Percentiles rank a stretch among this genome's conserved stretches.
Conservation (phyloP, 2,329 filamentous ascomycete species). For the Aspergillus awamori region DNA sequence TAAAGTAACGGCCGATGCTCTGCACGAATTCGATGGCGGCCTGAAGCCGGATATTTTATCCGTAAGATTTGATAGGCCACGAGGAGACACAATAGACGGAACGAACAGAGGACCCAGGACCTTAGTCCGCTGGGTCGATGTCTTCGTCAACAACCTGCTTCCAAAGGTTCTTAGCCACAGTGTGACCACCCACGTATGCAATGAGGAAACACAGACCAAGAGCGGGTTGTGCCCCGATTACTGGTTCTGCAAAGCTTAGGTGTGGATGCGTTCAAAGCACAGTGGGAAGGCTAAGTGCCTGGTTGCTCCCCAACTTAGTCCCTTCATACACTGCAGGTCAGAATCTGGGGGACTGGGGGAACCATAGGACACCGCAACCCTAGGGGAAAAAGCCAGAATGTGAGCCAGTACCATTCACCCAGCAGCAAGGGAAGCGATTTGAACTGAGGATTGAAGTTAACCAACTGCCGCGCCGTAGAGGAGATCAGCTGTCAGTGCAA, state of each 20-base stretch:
- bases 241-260: not conserved
- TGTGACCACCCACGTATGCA: not conserved
- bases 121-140: slow-evolving; percentile 5
- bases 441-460: no score
- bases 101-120: slow-evolving; percentile 1
- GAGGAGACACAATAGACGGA: not conserved
- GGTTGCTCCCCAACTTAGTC: not conserved
- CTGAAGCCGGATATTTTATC: slow-evolving; percentile 13
- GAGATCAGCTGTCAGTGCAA: not conserved
- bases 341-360: no score
- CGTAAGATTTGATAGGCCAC: slow-evolving; percentile 14
- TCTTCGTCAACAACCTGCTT: slow-evolving; percentile 2
- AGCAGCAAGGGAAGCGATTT: not conserved
- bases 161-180: not conserved
- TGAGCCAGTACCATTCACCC: not conserved
- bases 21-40: slow-evolving; percentile 17
- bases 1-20: not conserved
- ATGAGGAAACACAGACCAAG: not conserved
- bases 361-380: not conserved
- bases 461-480: not conserved
- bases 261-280: not conserved
- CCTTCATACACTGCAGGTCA: not conserved
- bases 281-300: not conserved
- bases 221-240: not conserved
- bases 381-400: not conserved